Evolutionary conservation across 2,329 filamentous ascomycete species (phyloP).

Genomic region (Xylariaceae sp.): DNA sequence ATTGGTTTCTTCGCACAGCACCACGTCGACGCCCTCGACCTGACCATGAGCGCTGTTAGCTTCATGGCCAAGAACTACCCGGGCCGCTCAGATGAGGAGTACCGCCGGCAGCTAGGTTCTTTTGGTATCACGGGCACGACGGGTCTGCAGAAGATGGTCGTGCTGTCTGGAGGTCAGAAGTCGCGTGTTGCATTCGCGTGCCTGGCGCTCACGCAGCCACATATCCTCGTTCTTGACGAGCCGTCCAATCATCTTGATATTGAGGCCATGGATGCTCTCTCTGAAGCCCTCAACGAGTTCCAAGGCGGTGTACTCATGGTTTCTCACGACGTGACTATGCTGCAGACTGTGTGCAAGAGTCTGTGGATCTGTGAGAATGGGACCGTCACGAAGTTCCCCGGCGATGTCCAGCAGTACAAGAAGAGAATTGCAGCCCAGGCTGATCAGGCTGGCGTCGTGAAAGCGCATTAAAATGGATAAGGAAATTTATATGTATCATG

Average conservation of each 20-base stretch:
- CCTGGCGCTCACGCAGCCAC: constrained; percentile 88
- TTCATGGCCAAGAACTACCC: constrained; percentile 96
- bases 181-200: constrained; percentile 99
- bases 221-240: constrained; percentile 97
- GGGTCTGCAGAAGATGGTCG: constrained; percentile 91
- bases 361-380: constrained; percentile 97
- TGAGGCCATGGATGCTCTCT: constrained; percentile 96
- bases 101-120: constrained; percentile 90
- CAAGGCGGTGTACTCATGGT: constrained; percentile 98
- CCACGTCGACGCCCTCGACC: constrained; percentile 93
- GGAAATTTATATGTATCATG: constrained; percentile 3
- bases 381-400: constrained; percentile 93
- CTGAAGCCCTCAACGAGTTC: constrained; percentile 82
- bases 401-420: constrained; percentile 96
- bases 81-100: constrained; percentile 93
- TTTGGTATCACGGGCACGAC: constrained; percentile 92
- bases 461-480: constrained; percentile 55
- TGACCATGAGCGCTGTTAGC: constrained; percentile 85
- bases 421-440: constrained; percentile 92
- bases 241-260: constrained; percentile 99
- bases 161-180: constrained; percentile 96
- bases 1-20: constrained; percentile 98
- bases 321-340: constrained; percentile 97
- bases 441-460: constrained; percentile 84
- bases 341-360: constrained; percentile 93